Percentiles rank a stretch among this genome's conserved stretches.
Evolutionary conservation across 73 alveolate species (phyloP).

Genomic region (Loxodes magnus): DNA sequence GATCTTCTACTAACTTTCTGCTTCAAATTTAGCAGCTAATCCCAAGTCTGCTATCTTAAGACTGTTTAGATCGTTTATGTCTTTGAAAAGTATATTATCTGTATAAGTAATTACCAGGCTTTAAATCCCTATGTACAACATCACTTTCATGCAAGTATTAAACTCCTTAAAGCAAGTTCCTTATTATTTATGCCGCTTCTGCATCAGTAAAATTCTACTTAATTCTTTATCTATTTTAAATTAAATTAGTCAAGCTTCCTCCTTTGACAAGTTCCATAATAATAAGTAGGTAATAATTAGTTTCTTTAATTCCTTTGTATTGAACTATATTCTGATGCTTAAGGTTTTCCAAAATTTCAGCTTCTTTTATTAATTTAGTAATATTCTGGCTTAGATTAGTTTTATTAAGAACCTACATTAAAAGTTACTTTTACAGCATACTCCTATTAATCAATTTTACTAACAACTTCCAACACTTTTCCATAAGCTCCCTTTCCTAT

Average conservation of each 20-base stretch:
- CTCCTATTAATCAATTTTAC: no score
- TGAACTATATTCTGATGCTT: slow-evolving; percentile 24
- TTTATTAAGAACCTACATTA: no score
- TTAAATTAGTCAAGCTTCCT: slow-evolving; percentile 42
- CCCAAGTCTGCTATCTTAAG: slow-evolving; percentile 63
- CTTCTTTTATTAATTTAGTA: no score
- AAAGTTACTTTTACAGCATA: no score
- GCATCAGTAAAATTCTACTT: no score
- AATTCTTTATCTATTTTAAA: slow-evolving; percentile 4
- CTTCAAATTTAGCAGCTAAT: slow-evolving; percentile 34
- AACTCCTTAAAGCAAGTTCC: slow-evolving; percentile 15
- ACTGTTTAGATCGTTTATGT: slow-evolving; percentile 29
- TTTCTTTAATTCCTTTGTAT: slow-evolving; percentile 19
- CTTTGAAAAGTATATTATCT: no score
- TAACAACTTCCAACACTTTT: no score
- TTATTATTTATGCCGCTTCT: slow-evolving; percentile 17
- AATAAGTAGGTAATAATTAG: slow-evolving; percentile 23
- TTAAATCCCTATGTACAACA: slow-evolving; percentile 51
- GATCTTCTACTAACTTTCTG: slow-evolving; percentile 23
- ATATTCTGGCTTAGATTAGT: no score
- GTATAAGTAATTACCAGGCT: no score
- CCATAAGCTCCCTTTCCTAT: no score
- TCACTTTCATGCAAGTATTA: slow-evolving; percentile 23
- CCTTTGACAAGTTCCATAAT: slow-evolving; percentile 70
- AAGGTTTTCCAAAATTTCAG: slow-evolving; percentile 5